Evolutionary conservation across 1,284 basidiomycete genomes (phyloP).

Genomic region (Pseudozyma thailandica): DNA sequence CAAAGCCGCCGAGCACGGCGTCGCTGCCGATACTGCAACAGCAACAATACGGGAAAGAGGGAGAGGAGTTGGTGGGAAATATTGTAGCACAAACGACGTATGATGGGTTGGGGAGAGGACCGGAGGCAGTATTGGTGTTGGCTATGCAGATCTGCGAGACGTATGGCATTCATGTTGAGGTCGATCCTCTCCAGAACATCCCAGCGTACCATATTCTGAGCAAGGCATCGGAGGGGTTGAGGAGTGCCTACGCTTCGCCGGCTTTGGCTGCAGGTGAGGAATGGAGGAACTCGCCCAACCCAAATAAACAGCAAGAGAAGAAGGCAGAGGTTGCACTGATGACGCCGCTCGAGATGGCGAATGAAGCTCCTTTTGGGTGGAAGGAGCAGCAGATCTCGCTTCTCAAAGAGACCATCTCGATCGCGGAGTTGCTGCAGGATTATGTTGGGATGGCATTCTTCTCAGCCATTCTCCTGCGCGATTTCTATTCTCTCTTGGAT

Average conservation of each 20-base stretch:
- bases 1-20: slow-evolving; percentile 14
- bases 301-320: neutral
- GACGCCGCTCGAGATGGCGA: slow-evolving; percentile 39
- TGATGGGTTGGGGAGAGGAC: slow-evolving; percentile 33
- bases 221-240: slow-evolving; percentile 41
- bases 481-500: slow-evolving; percentile 39
- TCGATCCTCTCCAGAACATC: slow-evolving; percentile 50
- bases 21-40: slow-evolving; percentile 38
- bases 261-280: slow-evolving; percentile 19
- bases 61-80: slow-evolving; percentile 37
- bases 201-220: slow-evolving; percentile 57
- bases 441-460: slow-evolving; percentile 63
- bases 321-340: slow-evolving; percentile 6
- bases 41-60: slow-evolving; percentile 20
- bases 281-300: slow-evolving; percentile 15
- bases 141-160: slow-evolving; percentile 64
- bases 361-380: slow-evolving; percentile 78
- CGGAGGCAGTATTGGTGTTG: slow-evolving; percentile 62
- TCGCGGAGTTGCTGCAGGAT: slow-evolving; percentile 92
- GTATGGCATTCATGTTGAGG: slow-evolving; percentile 62
- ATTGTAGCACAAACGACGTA: slow-evolving; percentile 43
- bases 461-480: slow-evolving; percentile 46
- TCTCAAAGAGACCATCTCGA: slow-evolving; percentile 86
- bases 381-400: slow-evolving; percentile 90
- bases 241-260: slow-evolving; percentile 49